A percentile compares a stretch with the other conserved stretches of the same genome.
These are phyloP conservation scores for Eucalyptus cloeziana DNA, from an alignment of 345 rosid species.

Conservation along the genomic window DNA sequence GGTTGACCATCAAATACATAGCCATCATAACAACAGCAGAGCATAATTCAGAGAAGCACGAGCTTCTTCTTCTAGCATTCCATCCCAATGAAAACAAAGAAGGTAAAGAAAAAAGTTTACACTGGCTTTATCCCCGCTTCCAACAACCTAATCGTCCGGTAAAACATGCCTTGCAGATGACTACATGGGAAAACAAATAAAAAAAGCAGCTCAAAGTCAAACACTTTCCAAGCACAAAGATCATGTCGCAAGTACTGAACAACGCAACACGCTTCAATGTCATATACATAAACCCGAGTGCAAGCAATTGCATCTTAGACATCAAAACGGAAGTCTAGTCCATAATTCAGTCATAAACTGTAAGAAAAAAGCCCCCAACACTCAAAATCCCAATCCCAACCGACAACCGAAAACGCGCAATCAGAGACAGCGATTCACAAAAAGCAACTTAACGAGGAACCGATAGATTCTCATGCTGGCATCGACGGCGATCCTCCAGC, in stretches of 20 bases:
- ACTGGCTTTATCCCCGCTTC: slow-evolving; percentile 91
- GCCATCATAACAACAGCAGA: slow-evolving; percentile 4
- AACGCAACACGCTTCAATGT: rapidly evolving
- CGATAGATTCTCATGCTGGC: slow-evolving; percentile 98
- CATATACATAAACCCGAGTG: background rate
- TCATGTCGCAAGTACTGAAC: background rate
- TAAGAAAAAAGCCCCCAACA: background rate
- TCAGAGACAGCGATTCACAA: background rate
- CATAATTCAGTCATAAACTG: background rate
- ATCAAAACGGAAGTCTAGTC: background rate
- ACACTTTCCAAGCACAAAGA: background rate
- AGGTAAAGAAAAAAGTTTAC: slow-evolving; percentile 18
- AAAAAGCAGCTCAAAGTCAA: background rate
- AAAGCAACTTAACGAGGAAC: slow-evolving; percentile 52
- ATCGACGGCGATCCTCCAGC: slow-evolving; percentile 79
- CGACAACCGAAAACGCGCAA: background rate
- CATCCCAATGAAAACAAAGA: background rate
- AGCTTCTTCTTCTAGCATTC: background rate
- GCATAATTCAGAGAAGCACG: background rate
- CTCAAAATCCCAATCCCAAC: background rate
- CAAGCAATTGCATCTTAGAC: background rate
- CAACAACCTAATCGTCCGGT: slow-evolving; percentile 78
- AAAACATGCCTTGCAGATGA: slow-evolving; percentile 92
- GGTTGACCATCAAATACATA: slow-evolving; percentile 91
- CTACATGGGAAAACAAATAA: slow-evolving; percentile 11